These are phyloP conservation scores for Spergularia marina DNA, from an alignment of 148 eudicot genomes.

Conservation along the genomic window DNA sequence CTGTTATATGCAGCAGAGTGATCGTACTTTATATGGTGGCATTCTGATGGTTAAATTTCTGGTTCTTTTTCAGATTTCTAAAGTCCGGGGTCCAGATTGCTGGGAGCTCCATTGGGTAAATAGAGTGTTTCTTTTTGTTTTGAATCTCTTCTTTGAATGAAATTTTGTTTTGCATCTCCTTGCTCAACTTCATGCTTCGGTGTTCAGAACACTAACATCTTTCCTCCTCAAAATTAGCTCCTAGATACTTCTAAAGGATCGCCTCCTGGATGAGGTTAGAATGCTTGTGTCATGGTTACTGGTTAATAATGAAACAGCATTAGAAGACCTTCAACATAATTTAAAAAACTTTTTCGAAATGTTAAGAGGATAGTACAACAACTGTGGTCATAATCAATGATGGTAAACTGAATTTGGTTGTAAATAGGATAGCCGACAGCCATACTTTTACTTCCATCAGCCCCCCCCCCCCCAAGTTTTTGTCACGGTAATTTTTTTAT, in stretches of 20 bases:
- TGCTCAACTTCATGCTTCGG: background rate
- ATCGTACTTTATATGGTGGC: background rate
- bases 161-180: conserved; percentile 1
- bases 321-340: background rate
- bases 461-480: too few species aligned
- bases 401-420: too few species aligned
- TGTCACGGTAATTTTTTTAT: too few species aligned
- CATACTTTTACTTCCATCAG: too few species aligned
- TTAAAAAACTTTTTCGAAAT: too few species aligned
- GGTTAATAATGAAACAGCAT: background rate
- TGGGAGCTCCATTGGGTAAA: conserved; percentile 64
- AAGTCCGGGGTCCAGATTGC: conserved; percentile 75
- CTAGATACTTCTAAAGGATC: background rate
- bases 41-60: background rate
- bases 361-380: too few species aligned
- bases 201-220: background rate
- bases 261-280: background rate
- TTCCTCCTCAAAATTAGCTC: background rate
- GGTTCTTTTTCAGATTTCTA: conserved; percentile 54
- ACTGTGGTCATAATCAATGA: too few species aligned
- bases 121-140: background rate
- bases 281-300: background rate
- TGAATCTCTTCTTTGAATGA: background rate
- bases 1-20: background rate
- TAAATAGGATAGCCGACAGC: too few species aligned